Conservation (phyloP, 2,329 filamentous ascomycete genomes). For the Pseudogymnoascus sp. region DNA sequence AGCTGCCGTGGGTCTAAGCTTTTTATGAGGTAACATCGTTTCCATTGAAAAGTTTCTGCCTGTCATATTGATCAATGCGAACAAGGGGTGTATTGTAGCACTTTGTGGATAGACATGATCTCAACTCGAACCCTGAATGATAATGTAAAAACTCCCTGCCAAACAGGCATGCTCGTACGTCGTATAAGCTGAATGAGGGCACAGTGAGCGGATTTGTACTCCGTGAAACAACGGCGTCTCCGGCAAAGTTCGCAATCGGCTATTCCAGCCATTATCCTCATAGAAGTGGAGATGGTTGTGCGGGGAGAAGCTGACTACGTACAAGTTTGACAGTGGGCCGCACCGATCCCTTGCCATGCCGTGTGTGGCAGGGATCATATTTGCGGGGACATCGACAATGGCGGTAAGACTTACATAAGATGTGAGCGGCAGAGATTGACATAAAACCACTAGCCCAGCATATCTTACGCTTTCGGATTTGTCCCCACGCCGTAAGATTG, state of each 20-base stretch:
- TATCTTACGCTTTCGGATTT: not conserved
- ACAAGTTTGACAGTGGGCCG: not conserved
- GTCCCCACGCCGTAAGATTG: conserved; percentile 16
- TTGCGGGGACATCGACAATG: not conserved
- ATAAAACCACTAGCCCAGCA: not conserved
- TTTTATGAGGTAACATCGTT: not conserved
- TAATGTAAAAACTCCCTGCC: not conserved
- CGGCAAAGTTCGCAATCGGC: not conserved
- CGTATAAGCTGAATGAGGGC: not conserved
- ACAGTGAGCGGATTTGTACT: not conserved
- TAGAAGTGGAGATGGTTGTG: not conserved
- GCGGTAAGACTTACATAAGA: not conserved
- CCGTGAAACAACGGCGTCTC: conserved; percentile 1
- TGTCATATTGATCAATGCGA: not conserved
- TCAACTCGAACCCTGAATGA: not conserved
- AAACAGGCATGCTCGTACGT: not conserved
- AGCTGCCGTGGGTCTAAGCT: not conserved
- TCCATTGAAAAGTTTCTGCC: not conserved
- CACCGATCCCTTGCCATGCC: not conserved
- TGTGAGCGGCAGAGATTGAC: not conserved
- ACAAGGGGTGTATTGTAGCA: not conserved
- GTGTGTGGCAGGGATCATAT: not conserved
- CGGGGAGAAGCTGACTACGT: not conserved
- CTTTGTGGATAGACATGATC: not conserved
- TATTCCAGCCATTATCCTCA: not conserved